Evolutionary conservation across 768 basidiomycete genomes (phyloP).

Genomic region (Hygrophorus pudorinus): DNA sequence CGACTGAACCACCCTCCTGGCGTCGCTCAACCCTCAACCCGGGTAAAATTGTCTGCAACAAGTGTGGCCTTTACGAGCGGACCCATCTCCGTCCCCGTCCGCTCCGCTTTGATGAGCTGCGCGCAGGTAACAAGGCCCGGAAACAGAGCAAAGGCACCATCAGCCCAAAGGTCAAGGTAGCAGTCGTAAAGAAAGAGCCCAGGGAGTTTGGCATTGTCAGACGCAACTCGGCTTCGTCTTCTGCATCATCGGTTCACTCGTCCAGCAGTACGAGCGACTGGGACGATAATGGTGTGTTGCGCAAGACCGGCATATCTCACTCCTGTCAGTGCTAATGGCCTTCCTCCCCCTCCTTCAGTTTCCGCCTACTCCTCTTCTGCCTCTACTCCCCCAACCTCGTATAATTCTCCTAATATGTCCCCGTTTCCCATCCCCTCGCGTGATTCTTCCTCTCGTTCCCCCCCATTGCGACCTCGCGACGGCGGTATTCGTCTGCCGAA

Average conservation of each 20-base stretch:
- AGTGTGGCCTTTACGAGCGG: slow-evolving; percentile 86
- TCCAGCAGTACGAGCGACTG: slow-evolving; percentile 63
- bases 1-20: slow-evolving; percentile 86
- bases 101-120: slow-evolving; percentile 78
- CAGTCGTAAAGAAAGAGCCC: slow-evolving; percentile 56
- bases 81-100: slow-evolving; percentile 79
- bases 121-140: slow-evolving; percentile 77
- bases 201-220: slow-evolving; percentile 41
- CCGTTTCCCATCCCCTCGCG: slow-evolving; percentile 50
- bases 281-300: slow-evolving; percentile 67
- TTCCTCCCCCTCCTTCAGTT: slow-evolving; percentile 21
- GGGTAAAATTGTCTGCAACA: slow-evolving; percentile 92
- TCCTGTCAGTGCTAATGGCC: slow-evolving; percentile 13
- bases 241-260: slow-evolving; percentile 40
- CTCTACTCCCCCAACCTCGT: slow-evolving; percentile 54
- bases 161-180: slow-evolving; percentile 27
- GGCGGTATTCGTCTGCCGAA: slow-evolving; percentile 67
- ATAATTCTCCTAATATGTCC: slow-evolving; percentile 51
- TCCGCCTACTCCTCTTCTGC: slow-evolving; percentile 48
- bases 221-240: slow-evolving; percentile 56
- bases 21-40: slow-evolving; percentile 81
- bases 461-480: slow-evolving; percentile 27
- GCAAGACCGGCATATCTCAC: slow-evolving; percentile 8
- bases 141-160: slow-evolving; percentile 34
- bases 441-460: slow-evolving; percentile 33